These are phyloP conservation scores for Acorus calamus DNA, from an alignment of 106 monocot genomes.

Conservation along the genomic window DNA sequence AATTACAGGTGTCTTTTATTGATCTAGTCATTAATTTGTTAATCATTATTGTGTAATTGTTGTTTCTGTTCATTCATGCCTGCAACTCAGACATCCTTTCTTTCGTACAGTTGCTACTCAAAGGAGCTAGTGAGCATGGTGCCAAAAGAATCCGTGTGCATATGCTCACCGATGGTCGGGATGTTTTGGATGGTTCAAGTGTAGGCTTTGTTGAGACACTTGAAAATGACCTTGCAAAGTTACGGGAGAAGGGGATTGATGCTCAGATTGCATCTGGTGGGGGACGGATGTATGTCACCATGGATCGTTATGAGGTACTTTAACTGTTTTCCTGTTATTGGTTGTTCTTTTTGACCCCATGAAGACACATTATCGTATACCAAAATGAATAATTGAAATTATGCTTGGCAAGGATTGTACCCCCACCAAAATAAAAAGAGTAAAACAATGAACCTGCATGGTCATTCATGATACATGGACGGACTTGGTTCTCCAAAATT, in stretches of 20 bases:
- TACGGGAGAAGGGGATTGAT: conserved; percentile 78
- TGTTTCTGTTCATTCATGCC: neutral
- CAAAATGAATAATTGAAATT: neutral
- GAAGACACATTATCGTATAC: neutral
- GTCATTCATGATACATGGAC: too few species aligned
- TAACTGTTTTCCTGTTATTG: neutral
- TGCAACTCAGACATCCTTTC: neutral
- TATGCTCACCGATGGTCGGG: conserved; percentile 93
- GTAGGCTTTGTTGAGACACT: conserved; percentile 93
- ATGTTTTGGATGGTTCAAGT: conserved; percentile 90
- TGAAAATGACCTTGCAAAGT: conserved; percentile 61
- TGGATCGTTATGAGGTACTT: conserved; percentile 96
- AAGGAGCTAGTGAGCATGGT: conserved; percentile 79
- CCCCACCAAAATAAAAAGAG: too few species aligned
- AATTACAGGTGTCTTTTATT: conserved; percentile 54
- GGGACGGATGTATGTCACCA: conserved; percentile 97
- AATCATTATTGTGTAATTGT: neutral
- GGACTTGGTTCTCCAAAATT: too few species aligned
- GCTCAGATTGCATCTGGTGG: conserved; percentile 98
- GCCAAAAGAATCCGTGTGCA: conserved; percentile 94
- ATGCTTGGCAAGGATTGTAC: too few species aligned
- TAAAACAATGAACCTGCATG: too few species aligned
- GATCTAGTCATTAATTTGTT: neutral
- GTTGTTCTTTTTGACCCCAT: neutral
- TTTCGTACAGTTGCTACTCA: conserved; percentile 64